Base-by-base conservation (phyloP, 2,329 filamentous ascomycete species). In the Dothiorella sarmentorum region DNA sequence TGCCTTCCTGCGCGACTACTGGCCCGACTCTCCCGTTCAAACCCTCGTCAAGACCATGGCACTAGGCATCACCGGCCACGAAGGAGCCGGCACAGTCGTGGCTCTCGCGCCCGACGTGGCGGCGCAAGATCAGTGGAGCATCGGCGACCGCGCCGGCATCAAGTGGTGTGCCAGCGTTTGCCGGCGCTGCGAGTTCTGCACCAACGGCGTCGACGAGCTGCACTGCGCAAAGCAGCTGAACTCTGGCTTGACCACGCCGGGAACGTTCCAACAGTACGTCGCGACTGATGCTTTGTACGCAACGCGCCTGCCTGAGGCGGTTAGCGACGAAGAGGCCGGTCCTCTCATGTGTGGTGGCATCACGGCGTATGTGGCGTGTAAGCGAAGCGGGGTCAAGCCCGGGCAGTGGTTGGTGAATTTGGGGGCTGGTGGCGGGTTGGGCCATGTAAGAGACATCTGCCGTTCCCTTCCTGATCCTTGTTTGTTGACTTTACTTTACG, bases 51-150 rank as follows among this genome's bases (percentile, higher is more conserved):
- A n/a, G 47, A 20, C 58, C 29, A 15, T n/a, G 17, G 37, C 29
- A 15, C 17, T 29, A 5, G 40, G 37, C 37, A 26, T 45, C n/a
- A 38, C 40, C 26, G 80, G 80, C 3, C 82, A 84, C 66, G 81
- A 84, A 67, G 82, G 82, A 22, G 81, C 81, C 3, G 82, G 83
- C 4, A 74, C 83, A 0, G 80, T 85, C 9, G 82, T 84, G 26
- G 77, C 79, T 26, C 81, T 84, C 20, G 31, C 47, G 31, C 47
- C 47, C 11, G 47, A 52, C 31, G 47, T 52, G 31, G 47, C 18
- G 15, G 45, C 43, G 10, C 26, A 29, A 26, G 79, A 76, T 65
- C 78, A 73, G 40, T 71, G 69, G 63, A 72, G 81, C 52, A 64
- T 82, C 1, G 82, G 82, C 3, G 78, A 84, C 61, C 71, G 82